Base-by-base conservation (phyloP, 768 basidiomycete species). In the Cytidiella melzeri region DNA sequence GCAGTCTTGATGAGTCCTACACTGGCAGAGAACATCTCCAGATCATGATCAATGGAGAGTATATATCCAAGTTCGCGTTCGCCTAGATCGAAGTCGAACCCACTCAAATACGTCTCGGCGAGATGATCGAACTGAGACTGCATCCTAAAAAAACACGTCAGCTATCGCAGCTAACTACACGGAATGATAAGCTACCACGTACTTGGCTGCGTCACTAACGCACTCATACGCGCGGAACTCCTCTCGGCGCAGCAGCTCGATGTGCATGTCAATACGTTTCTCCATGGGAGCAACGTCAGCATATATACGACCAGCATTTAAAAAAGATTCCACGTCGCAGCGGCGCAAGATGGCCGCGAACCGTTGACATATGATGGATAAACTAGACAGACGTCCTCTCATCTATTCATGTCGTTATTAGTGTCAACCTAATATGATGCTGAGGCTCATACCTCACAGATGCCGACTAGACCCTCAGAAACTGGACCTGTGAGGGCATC, bases 221-320 rank as follows among this genome's bases (percentile, higher is more conserved):
- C 94, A 97, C 60, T 98, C 95, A 70, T 86, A 79, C 66, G 93
- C 94, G 20, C 85, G 78, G 71, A 99, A 94, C 64, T 93, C 94
- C 57, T 97, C 92, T 41, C 83, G 76, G 38, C 87, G 75, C 3
- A 97, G 70, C 21, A 87, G 73, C 41, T 89, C 87, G 54, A 97
- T 80, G 61, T 96, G 94, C 70, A 87, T 86, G 58, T 99, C 93
- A 42, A 99, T 79, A 24, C 88, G 79, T 64, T 87, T 90, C 70
- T 99, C 96, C 64, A 96, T 80, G 0, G 86, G 87, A 0, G 81
- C 79, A 19, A 98, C 77, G 55, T 99, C 96, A 5, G 79, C 79
- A 60, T 80, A 88, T 15, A 95, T 73, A 25, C 88, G 79, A 0
- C 93, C 95, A 38, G 87, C 80, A 57, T 79, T 83, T 51, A 97